Evolutionary conservation across 306 rosid species (phyloP).

Genomic region (Castanopsis chinensis): DNA sequence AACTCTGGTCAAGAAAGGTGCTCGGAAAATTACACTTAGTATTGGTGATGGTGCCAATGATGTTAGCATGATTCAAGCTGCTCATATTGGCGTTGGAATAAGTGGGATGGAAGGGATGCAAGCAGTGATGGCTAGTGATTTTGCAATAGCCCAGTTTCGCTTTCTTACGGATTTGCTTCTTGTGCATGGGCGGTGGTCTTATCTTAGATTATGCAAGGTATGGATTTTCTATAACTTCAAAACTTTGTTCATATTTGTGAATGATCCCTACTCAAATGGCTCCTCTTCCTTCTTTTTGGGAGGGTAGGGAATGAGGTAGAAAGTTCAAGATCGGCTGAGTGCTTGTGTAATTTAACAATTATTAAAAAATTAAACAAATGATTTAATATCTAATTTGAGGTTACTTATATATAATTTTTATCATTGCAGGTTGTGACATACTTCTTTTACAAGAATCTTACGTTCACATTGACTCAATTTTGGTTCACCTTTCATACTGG

Average conservation of each 20-base stretch:
- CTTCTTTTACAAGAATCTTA: conserved; percentile 97
- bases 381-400: conserved; percentile 1
- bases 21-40: conserved; percentile 76
- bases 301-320: no score
- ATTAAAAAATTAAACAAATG: no score
- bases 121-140: conserved; percentile 99
- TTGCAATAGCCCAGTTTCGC: conserved; percentile 98
- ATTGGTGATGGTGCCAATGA: conserved; percentile 99
- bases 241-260: neutral
- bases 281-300: no score
- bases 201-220: conserved; percentile 97
- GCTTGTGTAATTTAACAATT: neutral
- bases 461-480: conserved; percentile 94
- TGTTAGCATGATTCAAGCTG: conserved; percentile 99
- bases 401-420: conserved; percentile 16
- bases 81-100: conserved; percentile 97
- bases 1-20: conserved; percentile 94
- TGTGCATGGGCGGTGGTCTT: conserved; percentile 99
- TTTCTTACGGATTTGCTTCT: conserved; percentile 92
- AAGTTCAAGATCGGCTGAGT: neutral
- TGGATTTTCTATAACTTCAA: conserved; percentile 15
- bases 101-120: conserved; percentile 99
- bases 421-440: conserved; percentile 80
- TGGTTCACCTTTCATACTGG: conserved; percentile 99
- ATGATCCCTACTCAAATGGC: no score